Conservation (phyloP, 768 basidiomycete genomes). For the Agaricus subrufescens region DNA sequence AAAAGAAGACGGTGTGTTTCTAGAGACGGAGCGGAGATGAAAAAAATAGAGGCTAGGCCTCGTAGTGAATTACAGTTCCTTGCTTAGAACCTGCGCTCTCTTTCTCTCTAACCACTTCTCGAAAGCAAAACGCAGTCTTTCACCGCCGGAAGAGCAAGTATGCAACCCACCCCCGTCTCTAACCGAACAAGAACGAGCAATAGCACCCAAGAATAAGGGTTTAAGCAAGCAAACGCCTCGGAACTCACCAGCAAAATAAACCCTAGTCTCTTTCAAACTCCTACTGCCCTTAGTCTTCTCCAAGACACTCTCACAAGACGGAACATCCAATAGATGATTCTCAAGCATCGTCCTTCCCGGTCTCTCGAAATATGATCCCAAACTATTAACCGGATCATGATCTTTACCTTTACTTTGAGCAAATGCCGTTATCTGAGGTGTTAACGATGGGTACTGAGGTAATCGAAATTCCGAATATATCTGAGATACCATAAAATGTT, state of each 20-base stretch:
- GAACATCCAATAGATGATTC: slow-evolving; percentile 65
- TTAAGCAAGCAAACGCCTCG: no score
- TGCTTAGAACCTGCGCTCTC: no score
- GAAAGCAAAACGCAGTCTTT: no score
- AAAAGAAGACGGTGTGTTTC: no score
- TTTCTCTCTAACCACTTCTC: no score
- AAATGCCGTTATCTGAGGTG: slow-evolving; percentile 56
- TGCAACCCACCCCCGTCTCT: no score
- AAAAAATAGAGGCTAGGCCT: no score
- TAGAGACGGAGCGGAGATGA: no score
- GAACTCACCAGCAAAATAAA: slow-evolving; percentile 54
- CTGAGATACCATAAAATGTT: slow-evolving; percentile 19
- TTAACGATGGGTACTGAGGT: slow-evolving; percentile 50
- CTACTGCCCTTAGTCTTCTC: neutral
- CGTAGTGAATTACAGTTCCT: no score
- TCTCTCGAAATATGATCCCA: slow-evolving; percentile 76
- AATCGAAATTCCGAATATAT: slow-evolving; percentile 73
- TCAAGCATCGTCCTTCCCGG: slow-evolving; percentile 78
- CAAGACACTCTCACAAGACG: slow-evolving; percentile 36
- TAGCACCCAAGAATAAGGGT: no score
- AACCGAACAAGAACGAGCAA: no score
- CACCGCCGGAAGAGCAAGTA: no score
- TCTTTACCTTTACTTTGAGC: slow-evolving; percentile 50
- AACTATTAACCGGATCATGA: slow-evolving; percentile 26
- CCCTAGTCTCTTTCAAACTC: slow-evolving; percentile 35